These are phyloP conservation scores for Zizania palustris DNA, from an alignment of 202 grass and related monocot genomes.

Conservation along the genomic window DNA sequence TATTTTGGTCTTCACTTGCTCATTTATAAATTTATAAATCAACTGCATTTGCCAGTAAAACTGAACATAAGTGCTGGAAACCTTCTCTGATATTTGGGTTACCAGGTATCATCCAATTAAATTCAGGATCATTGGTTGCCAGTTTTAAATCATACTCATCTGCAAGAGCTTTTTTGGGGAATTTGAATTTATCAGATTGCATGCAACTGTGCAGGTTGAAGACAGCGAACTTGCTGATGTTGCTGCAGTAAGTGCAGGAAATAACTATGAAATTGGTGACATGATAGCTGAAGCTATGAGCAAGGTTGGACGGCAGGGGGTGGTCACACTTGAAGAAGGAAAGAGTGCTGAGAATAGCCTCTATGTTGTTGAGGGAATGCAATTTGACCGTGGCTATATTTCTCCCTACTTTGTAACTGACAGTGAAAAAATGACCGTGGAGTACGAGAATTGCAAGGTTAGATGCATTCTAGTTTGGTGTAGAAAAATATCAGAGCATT, in stretches of 20 bases:
- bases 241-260: constrained; percentile 92
- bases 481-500: constrained; percentile 15
- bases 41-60: constrained; percentile 17
- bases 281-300: constrained; percentile 95
- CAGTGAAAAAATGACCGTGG: constrained; percentile 89
- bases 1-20: neutral
- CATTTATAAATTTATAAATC: neutral
- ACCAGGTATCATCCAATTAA: neutral
- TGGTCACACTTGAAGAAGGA: constrained; percentile 96
- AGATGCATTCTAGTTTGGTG: neutral
- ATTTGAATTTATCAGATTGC: neutral
- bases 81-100: neutral
- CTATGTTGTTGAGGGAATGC: constrained; percentile 92
- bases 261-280: constrained; percentile 89
- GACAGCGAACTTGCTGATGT: constrained; percentile 94
- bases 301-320: constrained; percentile 88
- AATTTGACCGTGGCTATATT: constrained; percentile 87
- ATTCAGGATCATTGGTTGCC: neutral
- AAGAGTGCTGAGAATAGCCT: constrained; percentile 90
- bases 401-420: constrained; percentile 93
- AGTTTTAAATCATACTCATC: neutral
- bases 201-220: constrained; percentile 62
- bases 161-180: neutral
- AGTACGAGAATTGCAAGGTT: constrained; percentile 98
- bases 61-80: neutral